A percentile compares a stretch with the other conserved stretches of the same genome.
phyloP scores from a whole-genome alignment of 805 yeast genomes.

The Candida nonsorbophila region DNA sequence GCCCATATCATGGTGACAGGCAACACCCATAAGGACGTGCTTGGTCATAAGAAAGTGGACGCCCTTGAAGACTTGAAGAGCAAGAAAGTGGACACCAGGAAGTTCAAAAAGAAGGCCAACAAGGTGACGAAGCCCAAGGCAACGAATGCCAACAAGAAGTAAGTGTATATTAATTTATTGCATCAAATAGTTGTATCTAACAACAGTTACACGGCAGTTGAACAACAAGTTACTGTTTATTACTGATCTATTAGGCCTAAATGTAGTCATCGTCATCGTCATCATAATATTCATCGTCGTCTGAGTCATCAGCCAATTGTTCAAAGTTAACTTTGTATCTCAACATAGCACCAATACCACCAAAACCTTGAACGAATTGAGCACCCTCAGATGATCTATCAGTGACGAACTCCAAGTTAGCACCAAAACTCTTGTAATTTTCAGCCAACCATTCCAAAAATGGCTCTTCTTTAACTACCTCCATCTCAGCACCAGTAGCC shows the following conservation, averaged over 20 bases:
- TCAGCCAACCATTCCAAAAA: constrained; percentile 98
- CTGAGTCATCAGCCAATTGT: constrained; percentile 83
- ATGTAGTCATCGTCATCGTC: constrained; percentile 52
- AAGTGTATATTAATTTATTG: no score
- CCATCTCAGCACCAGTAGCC: constrained; percentile 88
- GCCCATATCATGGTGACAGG: constrained; percentile 74
- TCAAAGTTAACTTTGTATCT: constrained; percentile 97
- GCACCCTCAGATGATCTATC: constrained; percentile 98
- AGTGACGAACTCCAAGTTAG: constrained; percentile 91
- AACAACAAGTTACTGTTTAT: no score
- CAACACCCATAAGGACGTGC: constrained; percentile 57
- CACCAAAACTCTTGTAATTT: constrained; percentile 91
- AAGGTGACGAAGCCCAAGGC: no score
- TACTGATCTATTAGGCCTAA: no score
- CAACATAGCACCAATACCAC: constrained; percentile 96
- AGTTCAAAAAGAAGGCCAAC: no score
- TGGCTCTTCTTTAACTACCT: constrained; percentile 75
- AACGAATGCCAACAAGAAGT: no score
- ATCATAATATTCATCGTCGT: constrained; percentile 79
- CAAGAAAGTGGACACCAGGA: no score
- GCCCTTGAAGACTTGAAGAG: constrained; percentile 57
- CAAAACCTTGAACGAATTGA: constrained; percentile 95
- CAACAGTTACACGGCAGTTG: no score
- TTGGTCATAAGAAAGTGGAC: constrained; percentile 64
- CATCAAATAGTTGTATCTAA: no score